Evolutionary conservation across 148 eudicot species (phyloP).

Genomic region (Rhododendron griersonianum): DNA sequence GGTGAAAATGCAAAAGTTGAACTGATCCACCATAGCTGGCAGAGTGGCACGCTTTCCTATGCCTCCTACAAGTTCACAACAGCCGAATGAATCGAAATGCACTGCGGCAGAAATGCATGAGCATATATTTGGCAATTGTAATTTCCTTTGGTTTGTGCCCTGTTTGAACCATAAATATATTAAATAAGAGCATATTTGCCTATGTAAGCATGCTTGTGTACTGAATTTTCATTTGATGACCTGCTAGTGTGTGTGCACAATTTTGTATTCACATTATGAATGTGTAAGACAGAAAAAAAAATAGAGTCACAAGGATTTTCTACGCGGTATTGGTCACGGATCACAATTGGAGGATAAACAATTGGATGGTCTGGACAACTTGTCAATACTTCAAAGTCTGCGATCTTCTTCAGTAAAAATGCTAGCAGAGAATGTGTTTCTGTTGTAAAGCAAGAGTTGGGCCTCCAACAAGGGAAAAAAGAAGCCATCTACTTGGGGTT

Average conservation of each 20-base stretch:
- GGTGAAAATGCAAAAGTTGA: constrained; percentile 60
- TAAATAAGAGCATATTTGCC: not conserved
- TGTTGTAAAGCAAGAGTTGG: no score
- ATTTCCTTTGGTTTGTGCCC: not conserved
- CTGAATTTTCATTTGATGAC: not conserved
- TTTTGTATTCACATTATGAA: not conserved
- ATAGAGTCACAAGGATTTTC: not conserved
- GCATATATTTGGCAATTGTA: not conserved
- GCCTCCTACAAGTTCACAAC: constrained; percentile 69
- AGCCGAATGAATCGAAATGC: not conserved
- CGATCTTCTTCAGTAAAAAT: no score
- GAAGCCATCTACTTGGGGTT: no score
- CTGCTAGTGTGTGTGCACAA: not conserved
- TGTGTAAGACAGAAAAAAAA: not conserved
- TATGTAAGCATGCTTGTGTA: not conserved
- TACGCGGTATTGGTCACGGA: no score
- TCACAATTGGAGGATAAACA: no score
- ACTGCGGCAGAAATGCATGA: not conserved
- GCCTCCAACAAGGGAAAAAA: no score
- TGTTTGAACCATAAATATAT: not conserved
- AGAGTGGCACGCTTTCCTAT: constrained; percentile 50
- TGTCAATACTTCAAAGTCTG: no score
- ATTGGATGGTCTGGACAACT: no score
- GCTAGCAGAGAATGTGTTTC: no score
- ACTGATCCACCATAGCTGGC: constrained; percentile 79